Evolutionary conservation across 495 filamentous ascomycete species (phyloP).

Genomic region (Xylaria curta): DNA sequence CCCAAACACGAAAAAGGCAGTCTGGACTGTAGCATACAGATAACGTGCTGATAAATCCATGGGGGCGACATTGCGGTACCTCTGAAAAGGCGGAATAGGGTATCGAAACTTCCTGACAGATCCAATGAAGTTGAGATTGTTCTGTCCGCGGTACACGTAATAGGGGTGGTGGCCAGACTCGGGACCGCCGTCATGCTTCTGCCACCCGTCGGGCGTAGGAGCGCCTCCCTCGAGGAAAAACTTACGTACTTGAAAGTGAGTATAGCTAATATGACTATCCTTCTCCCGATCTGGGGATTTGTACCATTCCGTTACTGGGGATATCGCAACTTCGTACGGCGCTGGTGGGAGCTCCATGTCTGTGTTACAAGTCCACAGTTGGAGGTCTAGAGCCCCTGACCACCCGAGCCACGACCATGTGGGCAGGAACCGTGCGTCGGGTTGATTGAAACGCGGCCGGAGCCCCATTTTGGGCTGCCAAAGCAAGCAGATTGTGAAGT

Average conservation of each 20-base stretch:
- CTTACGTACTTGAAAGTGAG: background rate
- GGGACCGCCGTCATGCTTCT: background rate
- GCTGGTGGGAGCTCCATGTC: background rate
- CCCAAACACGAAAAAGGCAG: background rate
- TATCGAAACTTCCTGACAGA: conserved; percentile 7
- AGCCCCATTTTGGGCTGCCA: conserved; percentile 1
- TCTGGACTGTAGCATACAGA: background rate
- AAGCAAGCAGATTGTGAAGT: conserved; percentile 15
- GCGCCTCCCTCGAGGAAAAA: background rate
- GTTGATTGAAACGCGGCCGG: background rate
- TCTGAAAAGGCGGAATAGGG: background rate
- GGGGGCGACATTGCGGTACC: background rate
- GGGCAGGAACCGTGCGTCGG: conserved; percentile 17
- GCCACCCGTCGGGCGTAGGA: background rate
- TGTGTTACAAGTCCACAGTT: conserved; percentile 9
- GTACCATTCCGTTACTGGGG: background rate
- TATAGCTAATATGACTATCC: too few relatives aligned
- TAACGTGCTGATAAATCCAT: background rate
- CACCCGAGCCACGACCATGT: conserved; percentile 35
- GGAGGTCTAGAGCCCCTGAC: conserved; percentile 12
- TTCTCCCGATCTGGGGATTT: background rate
- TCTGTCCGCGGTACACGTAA: background rate
- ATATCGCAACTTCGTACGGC: background rate
- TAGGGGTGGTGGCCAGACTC: background rate
- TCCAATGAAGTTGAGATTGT: background rate